phyloP scores from a whole-genome alignment of 345 rosid genomes.

The Rhodomyrtus tomentosa region DNA sequence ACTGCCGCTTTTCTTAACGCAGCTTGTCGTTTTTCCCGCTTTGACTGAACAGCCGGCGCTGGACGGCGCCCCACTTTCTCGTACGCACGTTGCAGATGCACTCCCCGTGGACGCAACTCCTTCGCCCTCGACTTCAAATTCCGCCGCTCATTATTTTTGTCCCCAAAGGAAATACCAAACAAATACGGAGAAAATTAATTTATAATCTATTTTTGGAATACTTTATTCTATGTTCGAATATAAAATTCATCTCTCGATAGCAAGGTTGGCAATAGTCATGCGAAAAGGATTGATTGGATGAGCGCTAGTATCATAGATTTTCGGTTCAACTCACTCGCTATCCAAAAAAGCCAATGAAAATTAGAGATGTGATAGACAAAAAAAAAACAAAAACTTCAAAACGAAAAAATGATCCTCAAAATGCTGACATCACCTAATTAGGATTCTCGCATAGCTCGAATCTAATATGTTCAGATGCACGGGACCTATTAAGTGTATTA shows the following conservation, averaged over 20 bases:
- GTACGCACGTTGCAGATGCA: neutral
- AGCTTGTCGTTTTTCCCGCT: neutral
- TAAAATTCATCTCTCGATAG: too few relatives aligned
- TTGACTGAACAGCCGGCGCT: neutral
- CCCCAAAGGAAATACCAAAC: neutral
- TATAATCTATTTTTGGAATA: neutral
- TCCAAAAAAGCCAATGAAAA: too few relatives aligned
- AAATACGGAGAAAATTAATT: neutral
- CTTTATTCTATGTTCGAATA: neutral
- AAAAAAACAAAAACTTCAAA: neutral
- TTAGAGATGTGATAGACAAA: too few relatives aligned
- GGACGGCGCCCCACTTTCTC: neutral
- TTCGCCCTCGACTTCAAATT: neutral
- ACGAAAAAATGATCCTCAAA: neutral
- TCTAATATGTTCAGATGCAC: neutral
- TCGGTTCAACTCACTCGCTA: too few relatives aligned
- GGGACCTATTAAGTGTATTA: neutral
- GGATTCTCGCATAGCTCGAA: neutral
- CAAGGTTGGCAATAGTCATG: too few relatives aligned
- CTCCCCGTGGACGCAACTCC: neutral
- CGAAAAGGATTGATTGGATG: too few relatives aligned
- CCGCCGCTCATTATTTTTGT: neutral
- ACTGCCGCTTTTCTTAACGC: neutral
- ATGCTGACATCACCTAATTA: neutral
- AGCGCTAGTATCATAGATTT: too few relatives aligned